These are phyloP conservation scores for Litsea cubeba DNA, from an alignment of 164 flowering plant genomes.

Conservation along the genomic window DNA sequence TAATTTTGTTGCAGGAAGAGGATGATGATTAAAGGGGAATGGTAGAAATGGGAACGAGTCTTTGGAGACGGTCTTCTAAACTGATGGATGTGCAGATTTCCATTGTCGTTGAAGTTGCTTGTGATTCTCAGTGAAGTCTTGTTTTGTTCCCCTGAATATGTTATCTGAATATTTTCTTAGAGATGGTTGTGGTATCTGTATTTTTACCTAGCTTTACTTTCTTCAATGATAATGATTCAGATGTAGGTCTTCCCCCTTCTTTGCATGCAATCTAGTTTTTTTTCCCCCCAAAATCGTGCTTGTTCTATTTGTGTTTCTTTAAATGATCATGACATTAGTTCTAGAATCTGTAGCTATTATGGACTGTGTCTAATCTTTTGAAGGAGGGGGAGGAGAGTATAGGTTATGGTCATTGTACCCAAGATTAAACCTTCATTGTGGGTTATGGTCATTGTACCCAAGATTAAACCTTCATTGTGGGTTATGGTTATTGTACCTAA, in stretches of 20 bases:
- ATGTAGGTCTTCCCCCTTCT: neutral
- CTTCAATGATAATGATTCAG: neutral
- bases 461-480: too few relatives aligned
- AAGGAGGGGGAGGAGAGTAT: too few relatives aligned
- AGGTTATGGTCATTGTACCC: too few relatives aligned
- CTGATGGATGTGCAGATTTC: neutral
- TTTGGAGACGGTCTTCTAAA: neutral
- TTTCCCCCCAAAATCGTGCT: neutral
- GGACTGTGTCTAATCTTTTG: too few relatives aligned
- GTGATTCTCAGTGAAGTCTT: neutral
- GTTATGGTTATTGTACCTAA: too few relatives aligned
- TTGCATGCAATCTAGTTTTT: neutral
- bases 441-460: too few relatives aligned
- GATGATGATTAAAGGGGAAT: neutral
- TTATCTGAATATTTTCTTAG: neutral
- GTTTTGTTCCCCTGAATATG: neutral
- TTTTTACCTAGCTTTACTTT: neutral
- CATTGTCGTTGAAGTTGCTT: neutral
- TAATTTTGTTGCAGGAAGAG: neutral
- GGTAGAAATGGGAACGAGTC: neutral
- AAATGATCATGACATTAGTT: too few relatives aligned
- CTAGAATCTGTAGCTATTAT: too few relatives aligned
- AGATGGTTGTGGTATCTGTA: neutral
- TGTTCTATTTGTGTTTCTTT: too few relatives aligned
- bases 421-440: too few relatives aligned